phyloP scores from a whole-genome alignment of 331 rosid species.

The Spiraea crenata region DNA sequence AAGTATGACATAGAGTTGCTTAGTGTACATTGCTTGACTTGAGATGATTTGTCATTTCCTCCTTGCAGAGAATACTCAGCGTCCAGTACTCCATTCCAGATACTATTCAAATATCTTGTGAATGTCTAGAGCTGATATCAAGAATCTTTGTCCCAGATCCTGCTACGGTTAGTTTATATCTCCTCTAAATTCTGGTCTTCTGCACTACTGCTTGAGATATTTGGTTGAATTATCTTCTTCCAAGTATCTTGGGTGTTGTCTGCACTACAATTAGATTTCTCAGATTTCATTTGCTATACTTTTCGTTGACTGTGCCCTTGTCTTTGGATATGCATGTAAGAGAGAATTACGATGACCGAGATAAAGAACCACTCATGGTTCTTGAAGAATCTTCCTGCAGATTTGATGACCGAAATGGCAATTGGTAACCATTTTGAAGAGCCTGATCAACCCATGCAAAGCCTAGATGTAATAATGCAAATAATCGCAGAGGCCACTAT shows the following conservation, averaged over 20 bases:
- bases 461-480: conserved; percentile 79
- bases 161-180: conserved; percentile 49
- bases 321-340: conserved; percentile 30
- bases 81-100: conserved; percentile 90
- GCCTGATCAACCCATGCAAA: conserved; percentile 92
- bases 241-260: too few species aligned
- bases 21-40: conserved; percentile 28
- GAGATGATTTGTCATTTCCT: conserved; percentile 29
- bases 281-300: conserved; percentile 1
- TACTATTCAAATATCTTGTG: conserved; percentile 57
- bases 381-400: conserved; percentile 79
- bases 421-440: conserved; percentile 65
- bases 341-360: conserved; percentile 85
- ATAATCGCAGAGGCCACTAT: conserved; percentile 89
- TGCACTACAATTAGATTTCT: too few species aligned
- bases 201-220: background rate
- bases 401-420: conserved; percentile 62
- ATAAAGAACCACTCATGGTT: conserved; percentile 81
- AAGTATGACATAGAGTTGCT: conserved; percentile 16
- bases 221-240: conserved; percentile 2
- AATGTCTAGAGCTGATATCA: conserved; percentile 75
- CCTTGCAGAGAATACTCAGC: conserved; percentile 67
- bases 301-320: conserved; percentile 3
- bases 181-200: background rate
- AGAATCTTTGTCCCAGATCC: conserved; percentile 86